phyloP scores from a whole-genome alignment of 129 eudicot species.

The Pseudognaphalium luteoalbum region DNA sequence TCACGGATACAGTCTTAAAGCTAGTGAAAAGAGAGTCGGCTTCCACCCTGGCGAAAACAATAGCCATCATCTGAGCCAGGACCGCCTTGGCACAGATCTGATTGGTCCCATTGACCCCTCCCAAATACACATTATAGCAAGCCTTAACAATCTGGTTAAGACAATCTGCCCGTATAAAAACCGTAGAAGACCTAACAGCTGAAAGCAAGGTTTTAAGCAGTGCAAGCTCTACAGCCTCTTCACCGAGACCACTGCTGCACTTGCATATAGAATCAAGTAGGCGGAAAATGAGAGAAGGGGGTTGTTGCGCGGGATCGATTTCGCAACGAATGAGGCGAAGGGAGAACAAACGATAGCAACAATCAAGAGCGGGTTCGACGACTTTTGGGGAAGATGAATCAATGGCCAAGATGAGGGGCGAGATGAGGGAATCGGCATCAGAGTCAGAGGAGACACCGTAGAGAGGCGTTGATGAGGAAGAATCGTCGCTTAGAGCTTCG shows the following conservation, averaged over 20 bases:
- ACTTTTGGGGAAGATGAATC: constrained; percentile 76
- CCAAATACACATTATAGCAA: constrained; percentile 84
- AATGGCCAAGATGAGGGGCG: constrained; percentile 70
- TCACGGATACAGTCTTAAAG: constrained; percentile 56
- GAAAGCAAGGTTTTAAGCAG: constrained; percentile 65
- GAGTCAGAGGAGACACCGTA: constrained; percentile 50
- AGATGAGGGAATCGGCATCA: constrained; percentile 62
- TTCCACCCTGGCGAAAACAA: constrained; percentile 71
- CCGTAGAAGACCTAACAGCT: constrained; percentile 65
- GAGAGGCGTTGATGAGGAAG: constrained; percentile 58
- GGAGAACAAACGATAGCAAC: constrained; percentile 56
- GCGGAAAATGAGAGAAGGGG: constrained; percentile 31
- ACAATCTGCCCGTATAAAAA: constrained; percentile 63
- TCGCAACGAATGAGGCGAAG: constrained; percentile 67
- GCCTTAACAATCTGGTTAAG: constrained; percentile 71
- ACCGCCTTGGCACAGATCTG: constrained; percentile 98
- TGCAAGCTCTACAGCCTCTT: constrained; percentile 70
- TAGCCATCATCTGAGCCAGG: constrained; percentile 91
- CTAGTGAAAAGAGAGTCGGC: constrained; percentile 50
- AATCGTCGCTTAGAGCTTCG: constrained; percentile 53
- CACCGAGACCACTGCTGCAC: constrained; percentile 62
- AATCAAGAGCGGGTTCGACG: constrained; percentile 88
- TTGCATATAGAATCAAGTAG: constrained; percentile 77
- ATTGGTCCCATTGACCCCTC: constrained; percentile 94
- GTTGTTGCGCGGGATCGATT: constrained; percentile 33